phyloP scores from a whole-genome alignment of 202 grass and related monocot species.

The Brachypodium distachyon region DNA sequence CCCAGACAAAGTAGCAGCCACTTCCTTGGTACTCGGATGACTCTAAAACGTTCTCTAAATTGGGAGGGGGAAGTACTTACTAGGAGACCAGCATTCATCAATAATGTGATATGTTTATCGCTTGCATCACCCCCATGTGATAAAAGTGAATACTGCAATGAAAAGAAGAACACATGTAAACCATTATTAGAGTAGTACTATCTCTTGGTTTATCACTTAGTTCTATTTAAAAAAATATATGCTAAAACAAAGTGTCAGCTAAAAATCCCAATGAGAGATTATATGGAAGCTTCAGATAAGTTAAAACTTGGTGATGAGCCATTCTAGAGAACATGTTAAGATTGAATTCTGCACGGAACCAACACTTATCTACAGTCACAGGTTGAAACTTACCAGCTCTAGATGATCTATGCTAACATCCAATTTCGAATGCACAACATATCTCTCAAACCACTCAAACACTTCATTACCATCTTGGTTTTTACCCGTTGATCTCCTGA shows the following conservation, averaged over 20 bases:
- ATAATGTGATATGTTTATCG: conserved; percentile 67
- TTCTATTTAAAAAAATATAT: not conserved
- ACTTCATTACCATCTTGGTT: conserved; percentile 46
- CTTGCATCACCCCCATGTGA: conserved; percentile 55
- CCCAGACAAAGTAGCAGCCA: too few species aligned
- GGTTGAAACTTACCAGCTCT: conserved; percentile 46
- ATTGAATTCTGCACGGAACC: not conserved
- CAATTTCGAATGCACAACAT: conserved; percentile 57
- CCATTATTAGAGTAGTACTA: not conserved
- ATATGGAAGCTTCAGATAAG: not conserved
- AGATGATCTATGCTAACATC: conserved; percentile 71
- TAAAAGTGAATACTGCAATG: conserved; percentile 62
- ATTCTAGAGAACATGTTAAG: not conserved
- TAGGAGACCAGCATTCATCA: conserved; percentile 78
- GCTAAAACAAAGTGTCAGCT: not conserved
- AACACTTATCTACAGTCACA: not conserved
- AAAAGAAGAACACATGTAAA: conserved; percentile 15
- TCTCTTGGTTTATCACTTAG: not conserved
- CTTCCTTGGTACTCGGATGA: too few species aligned
- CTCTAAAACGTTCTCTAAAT: too few species aligned
- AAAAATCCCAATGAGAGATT: not conserved
- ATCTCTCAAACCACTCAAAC: conserved; percentile 78
- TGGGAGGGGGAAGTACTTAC: conserved; percentile 60
- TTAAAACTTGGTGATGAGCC: not conserved
- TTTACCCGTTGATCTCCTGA: conserved; percentile 38